Conservation (phyloP, 2,329 filamentous ascomycete species). For the Ophiosphaerella herpotricha region DNA sequence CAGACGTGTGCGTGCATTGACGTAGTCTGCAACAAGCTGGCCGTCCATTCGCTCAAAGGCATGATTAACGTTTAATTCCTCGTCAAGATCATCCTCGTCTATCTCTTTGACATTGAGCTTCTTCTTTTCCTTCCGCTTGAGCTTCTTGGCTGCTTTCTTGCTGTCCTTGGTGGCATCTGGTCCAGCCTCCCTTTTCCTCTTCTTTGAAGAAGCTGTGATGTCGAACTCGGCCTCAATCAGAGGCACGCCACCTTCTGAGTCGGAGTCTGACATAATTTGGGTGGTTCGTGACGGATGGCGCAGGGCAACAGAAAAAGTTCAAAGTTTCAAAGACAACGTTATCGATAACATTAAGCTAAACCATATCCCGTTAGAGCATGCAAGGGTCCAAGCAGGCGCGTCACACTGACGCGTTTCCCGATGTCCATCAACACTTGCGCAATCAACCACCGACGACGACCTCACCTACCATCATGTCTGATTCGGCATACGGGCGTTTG, state of each 20-base stretch:
- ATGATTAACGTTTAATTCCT: slow-evolving; percentile 68
- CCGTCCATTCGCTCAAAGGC: slow-evolving; percentile 83
- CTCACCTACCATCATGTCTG: slow-evolving; percentile 34
- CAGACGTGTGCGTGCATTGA: slow-evolving; percentile 76
- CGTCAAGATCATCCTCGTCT: slow-evolving; percentile 62
- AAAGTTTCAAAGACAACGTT: slow-evolving; percentile 17
- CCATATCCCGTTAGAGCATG: slow-evolving; percentile 3
- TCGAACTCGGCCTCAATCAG: slow-evolving; percentile 51
- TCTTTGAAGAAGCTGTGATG: slow-evolving; percentile 36
- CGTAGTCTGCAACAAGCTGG: slow-evolving; percentile 80
- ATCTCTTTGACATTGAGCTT: slow-evolving; percentile 63
- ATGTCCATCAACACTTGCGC: slow-evolving; percentile 22
- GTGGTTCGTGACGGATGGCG: slow-evolving; percentile 15
- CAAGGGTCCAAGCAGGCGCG: slow-evolving; percentile 16
- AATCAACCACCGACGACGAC: slow-evolving; percentile 4
- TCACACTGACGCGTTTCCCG: slow-evolving; percentile 24
- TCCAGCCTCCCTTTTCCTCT: slow-evolving; percentile 49
- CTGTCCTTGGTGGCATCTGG: slow-evolving; percentile 35
- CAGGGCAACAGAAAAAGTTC: slow-evolving; percentile 28
- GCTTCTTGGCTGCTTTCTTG: slow-evolving; percentile 44
- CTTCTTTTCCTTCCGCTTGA: slow-evolving; percentile 60
- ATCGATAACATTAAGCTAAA: slow-evolving; percentile 35
- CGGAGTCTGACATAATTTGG: slow-evolving; percentile 51
- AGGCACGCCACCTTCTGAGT: slow-evolving; percentile 50
- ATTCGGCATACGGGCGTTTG: slow-evolving; percentile 24